Evolutionary conservation across 768 basidiomycete genomes (phyloP).

Genomic region (Dioszegia aurantiaca): DNA sequence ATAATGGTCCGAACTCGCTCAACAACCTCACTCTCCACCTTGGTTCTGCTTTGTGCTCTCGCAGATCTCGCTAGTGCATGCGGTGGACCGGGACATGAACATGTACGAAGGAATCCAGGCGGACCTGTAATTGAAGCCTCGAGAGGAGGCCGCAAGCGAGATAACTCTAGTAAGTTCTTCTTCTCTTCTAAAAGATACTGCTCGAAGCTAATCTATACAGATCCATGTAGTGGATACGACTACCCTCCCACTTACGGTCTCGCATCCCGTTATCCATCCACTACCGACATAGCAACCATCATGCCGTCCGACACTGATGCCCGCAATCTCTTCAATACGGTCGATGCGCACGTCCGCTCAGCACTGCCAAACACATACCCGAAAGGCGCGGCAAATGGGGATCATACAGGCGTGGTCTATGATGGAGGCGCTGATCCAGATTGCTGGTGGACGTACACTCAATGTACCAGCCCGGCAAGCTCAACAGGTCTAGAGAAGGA

Average conservation of each 20-base stretch:
- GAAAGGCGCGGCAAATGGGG: conserved; percentile 45
- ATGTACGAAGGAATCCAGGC: conserved; percentile 33
- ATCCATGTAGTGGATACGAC: conserved; percentile 49
- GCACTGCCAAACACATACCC: conserved; percentile 43
- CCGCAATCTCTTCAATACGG: conserved; percentile 32
- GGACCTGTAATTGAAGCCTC: conserved; percentile 13
- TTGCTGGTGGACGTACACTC: conserved; percentile 53
- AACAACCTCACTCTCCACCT: no score
- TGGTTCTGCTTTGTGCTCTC: no score
- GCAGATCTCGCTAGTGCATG: conserved; percentile 20
- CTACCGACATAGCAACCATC: conserved; percentile 46
- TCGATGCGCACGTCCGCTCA: conserved; percentile 44
- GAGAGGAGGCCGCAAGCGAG: background rate
- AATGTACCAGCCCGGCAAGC: conserved; percentile 43
- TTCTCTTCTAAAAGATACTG: conserved; percentile 22
- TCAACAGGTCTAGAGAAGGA: conserved; percentile 40
- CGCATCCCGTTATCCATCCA: conserved; percentile 40
- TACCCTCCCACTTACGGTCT: conserved; percentile 37
- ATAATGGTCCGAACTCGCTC: background rate
- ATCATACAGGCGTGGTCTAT: conserved; percentile 44
- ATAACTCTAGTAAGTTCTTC: background rate
- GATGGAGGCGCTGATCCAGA: conserved; percentile 44
- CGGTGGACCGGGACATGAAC: conserved; percentile 30
- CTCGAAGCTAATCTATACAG: background rate
- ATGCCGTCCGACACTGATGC: conserved; percentile 49